A percentile compares a stretch with the other conserved stretches of the same genome.
phyloP scores from a whole-genome alignment of 495 filamentous ascomycete genomes.

The Darksidea phi region DNA sequence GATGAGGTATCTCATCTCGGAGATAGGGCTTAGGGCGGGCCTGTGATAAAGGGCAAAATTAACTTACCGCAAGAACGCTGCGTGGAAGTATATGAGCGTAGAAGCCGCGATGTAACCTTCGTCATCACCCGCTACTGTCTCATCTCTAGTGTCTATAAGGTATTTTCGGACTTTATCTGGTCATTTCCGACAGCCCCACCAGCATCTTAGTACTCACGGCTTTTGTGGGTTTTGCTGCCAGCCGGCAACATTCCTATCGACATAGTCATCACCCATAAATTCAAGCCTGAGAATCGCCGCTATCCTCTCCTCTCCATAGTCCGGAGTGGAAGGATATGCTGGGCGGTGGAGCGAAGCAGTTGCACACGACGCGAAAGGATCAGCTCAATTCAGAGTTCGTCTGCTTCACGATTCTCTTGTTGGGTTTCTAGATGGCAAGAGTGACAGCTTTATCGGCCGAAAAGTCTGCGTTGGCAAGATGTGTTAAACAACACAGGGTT shows the following conservation, averaged over 20 bases:
- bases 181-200: slow-evolving; percentile 45
- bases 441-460: slow-evolving; percentile 48
- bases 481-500: too few relatives aligned
- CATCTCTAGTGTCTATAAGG: slow-evolving; percentile 22
- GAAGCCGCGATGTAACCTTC: too few relatives aligned
- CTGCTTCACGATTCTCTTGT: slow-evolving; percentile 47
- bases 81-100: too few relatives aligned
- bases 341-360: slow-evolving; percentile 35
- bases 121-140: too few relatives aligned
- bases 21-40: too few relatives aligned
- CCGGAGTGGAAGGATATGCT: slow-evolving; percentile 18
- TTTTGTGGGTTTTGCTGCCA: slow-evolving; percentile 50
- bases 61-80: too few relatives aligned
- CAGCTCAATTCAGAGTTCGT: slow-evolving; percentile 42
- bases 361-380: slow-evolving; percentile 33
- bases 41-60: too few relatives aligned
- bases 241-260: slow-evolving; percentile 56
- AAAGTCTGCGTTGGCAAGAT: too few relatives aligned
- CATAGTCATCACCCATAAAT: slow-evolving; percentile 52
- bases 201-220: slow-evolving; percentile 49
- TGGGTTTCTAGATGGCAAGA: slow-evolving; percentile 40
- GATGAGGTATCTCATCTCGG: too few relatives aligned
- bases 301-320: slow-evolving; percentile 46
- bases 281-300: slow-evolving; percentile 50
- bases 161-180: slow-evolving; percentile 49